These are phyloP conservation scores for Setaria viridis DNA, from an alignment of 202 grass and related monocot species.

Conservation along the genomic window DNA sequence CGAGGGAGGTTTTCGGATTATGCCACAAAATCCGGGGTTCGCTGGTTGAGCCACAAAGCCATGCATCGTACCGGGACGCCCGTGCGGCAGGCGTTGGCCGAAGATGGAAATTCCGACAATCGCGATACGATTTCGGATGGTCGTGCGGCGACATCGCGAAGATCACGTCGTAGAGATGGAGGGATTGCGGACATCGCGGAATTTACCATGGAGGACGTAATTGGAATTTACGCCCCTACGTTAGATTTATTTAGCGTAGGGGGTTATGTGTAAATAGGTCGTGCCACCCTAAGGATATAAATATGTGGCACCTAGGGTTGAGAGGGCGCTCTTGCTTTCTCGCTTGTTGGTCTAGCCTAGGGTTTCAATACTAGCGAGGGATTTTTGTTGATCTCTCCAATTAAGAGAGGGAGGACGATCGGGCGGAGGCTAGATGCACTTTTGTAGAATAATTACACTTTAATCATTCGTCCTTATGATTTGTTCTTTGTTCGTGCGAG, in stretches of 20 bases:
- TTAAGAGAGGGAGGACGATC: no score
- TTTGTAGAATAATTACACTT: no score
- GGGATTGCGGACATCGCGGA: constrained; percentile 3
- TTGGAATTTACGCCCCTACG: neutral
- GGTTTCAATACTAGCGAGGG: no score
- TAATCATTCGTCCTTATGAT: no score
- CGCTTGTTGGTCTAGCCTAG: no score
- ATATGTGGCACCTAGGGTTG: constrained; percentile 15
- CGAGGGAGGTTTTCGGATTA: neutral
- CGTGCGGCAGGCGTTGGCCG: neutral
- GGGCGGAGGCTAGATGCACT: no score
- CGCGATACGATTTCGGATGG: constrained; percentile 15
- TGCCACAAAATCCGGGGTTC: no score
- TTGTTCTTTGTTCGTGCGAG: no score
- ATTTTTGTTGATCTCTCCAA: no score
- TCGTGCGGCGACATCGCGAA: neutral
- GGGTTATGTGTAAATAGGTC: neutral
- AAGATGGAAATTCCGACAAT: constrained; percentile 4
- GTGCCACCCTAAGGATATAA: neutral
- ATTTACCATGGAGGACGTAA: neutral
- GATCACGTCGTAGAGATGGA: no score
- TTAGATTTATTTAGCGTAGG: no score
- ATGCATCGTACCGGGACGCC: neutral
- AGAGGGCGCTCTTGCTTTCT: neutral
- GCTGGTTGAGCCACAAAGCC: no score